Conservation (phyloP, 164 flowering plant species). For the Cinnamomum chago region DNA sequence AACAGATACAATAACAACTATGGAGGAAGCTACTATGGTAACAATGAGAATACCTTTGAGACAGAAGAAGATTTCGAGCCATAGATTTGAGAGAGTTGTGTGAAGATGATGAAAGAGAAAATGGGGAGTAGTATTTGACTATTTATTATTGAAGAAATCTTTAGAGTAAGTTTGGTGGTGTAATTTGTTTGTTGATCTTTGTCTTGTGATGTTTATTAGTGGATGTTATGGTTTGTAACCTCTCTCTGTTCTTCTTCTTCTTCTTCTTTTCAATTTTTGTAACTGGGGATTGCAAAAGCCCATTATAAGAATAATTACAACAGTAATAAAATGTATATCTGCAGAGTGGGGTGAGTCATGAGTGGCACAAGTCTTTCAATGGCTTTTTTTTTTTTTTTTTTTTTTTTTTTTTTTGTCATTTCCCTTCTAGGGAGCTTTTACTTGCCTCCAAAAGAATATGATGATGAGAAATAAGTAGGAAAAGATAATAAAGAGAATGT, state of each 20-base stretch:
- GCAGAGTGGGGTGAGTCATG: no score
- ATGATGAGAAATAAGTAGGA: no score
- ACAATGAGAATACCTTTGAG: slow-evolving; percentile 4
- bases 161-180: neutral
- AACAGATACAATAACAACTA: neutral
- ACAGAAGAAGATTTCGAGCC: neutral
- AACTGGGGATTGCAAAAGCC: neutral
- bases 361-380: no score
- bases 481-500: no score
- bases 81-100: neutral
- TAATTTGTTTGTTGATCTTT: no score
- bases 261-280: neutral
- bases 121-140: neutral
- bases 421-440: no score
- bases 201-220: neutral
- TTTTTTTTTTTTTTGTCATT: no score
- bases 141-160: neutral
- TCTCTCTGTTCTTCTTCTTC: no score
- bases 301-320: neutral
- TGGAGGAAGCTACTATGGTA: neutral
- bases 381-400: no score
- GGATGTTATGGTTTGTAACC: neutral
- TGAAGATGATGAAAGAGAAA: neutral
- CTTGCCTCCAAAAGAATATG: no score
- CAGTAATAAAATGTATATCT: no score